A percentile compares a stretch with the other conserved stretches of the same genome.
phyloP scores from a whole-genome alignment of 2,329 filamentous ascomycete species.

The Aspergillus neotritici region DNA sequence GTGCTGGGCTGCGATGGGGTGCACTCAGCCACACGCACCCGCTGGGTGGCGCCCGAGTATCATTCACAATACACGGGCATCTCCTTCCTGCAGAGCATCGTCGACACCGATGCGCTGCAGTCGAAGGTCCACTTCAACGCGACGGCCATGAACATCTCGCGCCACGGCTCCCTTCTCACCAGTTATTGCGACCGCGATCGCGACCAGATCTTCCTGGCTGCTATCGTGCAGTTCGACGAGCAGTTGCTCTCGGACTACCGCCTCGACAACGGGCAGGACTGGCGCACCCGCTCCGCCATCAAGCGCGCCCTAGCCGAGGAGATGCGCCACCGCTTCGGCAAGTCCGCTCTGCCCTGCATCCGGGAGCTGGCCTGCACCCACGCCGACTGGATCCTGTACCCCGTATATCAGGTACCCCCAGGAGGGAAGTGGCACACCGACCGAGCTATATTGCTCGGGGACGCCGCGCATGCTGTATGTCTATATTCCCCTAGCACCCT shows the following conservation, averaged over 20 bases:
- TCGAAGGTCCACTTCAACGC: constrained; percentile 34
- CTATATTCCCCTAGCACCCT: neutral
- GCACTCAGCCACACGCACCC: constrained; percentile 34
- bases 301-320: constrained; percentile 31
- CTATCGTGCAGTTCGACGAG: constrained; percentile 35
- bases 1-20: constrained; percentile 40
- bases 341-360: constrained; percentile 33
- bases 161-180: constrained; percentile 35
- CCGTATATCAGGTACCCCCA: constrained; percentile 38
- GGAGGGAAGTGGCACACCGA: constrained; percentile 37
- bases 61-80: constrained; percentile 39
- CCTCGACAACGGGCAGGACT: constrained; percentile 29
- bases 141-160: constrained; percentile 36
- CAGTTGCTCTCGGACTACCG: constrained; percentile 20
- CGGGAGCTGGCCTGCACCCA: constrained; percentile 31
- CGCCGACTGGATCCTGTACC: constrained; percentile 41
- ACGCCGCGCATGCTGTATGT: constrained; percentile 45
- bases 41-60: constrained; percentile 32
- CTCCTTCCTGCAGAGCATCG: constrained; percentile 35
- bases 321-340: constrained; percentile 32
- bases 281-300: constrained; percentile 30
- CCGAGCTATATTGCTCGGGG: constrained; percentile 40
- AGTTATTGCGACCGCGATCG: constrained; percentile 34
- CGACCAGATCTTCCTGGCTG: constrained; percentile 36
- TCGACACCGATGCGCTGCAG: constrained; percentile 20